Conservation (phyloP, 2,329 filamentous ascomycete species). For the Zasmidium angulare region DNA sequence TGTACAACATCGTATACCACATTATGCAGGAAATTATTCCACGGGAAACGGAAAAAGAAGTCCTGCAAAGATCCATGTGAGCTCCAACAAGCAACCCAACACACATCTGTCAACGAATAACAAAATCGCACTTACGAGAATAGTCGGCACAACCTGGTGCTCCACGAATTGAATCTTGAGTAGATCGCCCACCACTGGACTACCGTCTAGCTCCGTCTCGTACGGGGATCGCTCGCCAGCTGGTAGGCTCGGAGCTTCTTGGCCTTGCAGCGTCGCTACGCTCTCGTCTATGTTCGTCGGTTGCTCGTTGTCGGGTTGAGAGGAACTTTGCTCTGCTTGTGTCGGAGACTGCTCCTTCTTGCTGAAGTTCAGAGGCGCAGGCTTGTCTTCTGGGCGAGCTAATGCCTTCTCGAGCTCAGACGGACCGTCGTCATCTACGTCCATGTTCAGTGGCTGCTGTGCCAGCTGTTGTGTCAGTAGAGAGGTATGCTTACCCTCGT, state of each 20-base stretch:
- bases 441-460: constrained; percentile 30
- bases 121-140: constrained; percentile 66
- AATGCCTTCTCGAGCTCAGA: constrained; percentile 33
- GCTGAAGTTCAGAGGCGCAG: constrained; percentile 62
- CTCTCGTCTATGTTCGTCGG: constrained; percentile 31
- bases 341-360: constrained; percentile 35
- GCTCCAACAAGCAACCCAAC: not conserved
- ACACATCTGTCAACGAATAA: not conserved
- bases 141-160: constrained; percentile 89
- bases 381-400: constrained; percentile 63
- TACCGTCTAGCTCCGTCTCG: constrained; percentile 59
- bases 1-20: constrained; percentile 99
- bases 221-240: constrained; percentile 42
- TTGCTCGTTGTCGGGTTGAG: constrained; percentile 14
- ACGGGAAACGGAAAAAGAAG: constrained; percentile 97
- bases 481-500: constrained; percentile 38
- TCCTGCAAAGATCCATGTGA: constrained; percentile 55
- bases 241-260: constrained; percentile 16
- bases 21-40: constrained; percentile 99
- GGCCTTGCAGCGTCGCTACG: constrained; percentile 33
- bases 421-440: constrained; percentile 32
- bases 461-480: constrained; percentile 44
- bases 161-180: constrained; percentile 97
- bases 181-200: constrained; percentile 87
- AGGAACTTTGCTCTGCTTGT: constrained; percentile 3